Percentiles rank a stretch among this genome's conserved stretches.
phyloP scores from a whole-genome alignment of 2,329 filamentous ascomycete species.

The Diaporthe sp. region DNA sequence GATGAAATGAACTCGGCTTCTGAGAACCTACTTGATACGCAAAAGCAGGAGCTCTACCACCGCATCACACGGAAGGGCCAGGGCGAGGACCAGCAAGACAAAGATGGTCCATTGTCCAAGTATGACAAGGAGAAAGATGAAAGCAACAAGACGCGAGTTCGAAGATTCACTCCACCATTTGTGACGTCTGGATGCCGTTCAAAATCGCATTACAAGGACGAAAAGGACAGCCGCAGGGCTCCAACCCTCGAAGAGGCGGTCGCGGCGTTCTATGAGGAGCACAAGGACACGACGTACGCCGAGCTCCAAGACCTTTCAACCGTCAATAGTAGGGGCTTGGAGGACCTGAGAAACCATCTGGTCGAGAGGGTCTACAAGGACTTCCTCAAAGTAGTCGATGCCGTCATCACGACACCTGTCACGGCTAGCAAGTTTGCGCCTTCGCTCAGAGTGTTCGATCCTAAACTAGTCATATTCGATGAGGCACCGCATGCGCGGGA shows the following conservation, averaged over 20 bases:
- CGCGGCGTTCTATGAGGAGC: neutral
- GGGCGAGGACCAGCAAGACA: neutral
- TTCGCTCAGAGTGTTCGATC: neutral
- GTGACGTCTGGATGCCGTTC: neutral
- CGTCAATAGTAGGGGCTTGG: neutral
- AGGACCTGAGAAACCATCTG: neutral
- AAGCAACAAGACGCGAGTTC: neutral
- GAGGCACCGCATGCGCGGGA: slow-evolving; percentile 26
- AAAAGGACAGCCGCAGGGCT: neutral
- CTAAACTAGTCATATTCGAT: slow-evolving; percentile 4
- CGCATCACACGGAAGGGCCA: neutral
- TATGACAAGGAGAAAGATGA: neutral
- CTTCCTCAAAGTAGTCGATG: neutral
- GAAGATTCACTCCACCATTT: neutral
- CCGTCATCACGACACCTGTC: slow-evolving; percentile 5
- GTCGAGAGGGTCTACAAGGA: neutral
- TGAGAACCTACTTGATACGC: neutral
- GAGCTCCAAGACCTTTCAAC: neutral
- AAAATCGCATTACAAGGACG: neutral
- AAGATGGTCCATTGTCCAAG: neutral
- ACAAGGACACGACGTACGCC: neutral
- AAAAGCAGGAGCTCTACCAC: neutral
- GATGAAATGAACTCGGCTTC: neutral
- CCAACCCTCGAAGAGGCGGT: slow-evolving; percentile 12
- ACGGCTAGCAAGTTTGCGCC: slow-evolving; percentile 5